Evolutionary conservation across 768 basidiomycete genomes (phyloP), one percentile per base, ranked within the genome.

Genomic region (Boletus rubroflammeus): DNA sequence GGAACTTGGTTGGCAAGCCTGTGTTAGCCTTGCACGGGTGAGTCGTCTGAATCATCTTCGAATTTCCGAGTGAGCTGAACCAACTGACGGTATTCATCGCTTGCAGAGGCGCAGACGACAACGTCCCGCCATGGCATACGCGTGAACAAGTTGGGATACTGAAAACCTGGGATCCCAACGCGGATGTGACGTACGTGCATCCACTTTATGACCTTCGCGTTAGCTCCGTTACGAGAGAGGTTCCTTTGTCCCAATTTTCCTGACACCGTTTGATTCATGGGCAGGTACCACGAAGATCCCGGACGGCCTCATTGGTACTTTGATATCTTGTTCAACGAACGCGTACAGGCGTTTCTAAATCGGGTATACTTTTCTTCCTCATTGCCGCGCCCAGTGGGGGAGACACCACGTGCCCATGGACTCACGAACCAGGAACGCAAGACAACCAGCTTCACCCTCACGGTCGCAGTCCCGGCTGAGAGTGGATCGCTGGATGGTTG

Each of bases 61-160:
- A 23, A 39, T 40, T 29, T 40, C 17, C 21, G 19, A 17, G 14
- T 15, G 11, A 11, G 31, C n/a, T 28, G 36, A 29, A 10, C 31
- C 25, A 40, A 21, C 35, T 51, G 32, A 45, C 32, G n/a, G 26
- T 51, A 17, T 29, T 19, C 6, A 8, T 46, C 25, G 10, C 9
- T n/a, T 47, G 34, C 59, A 90, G 89, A 19, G 88, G 87, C 3
- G 75, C 75, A 35, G 94, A 97, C 64, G 82, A 85, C 36, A 95
- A 97, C 56, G 94, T 97, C 4, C 92, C 93, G 2, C 81, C 84
- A 0, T 90, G 91, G 83, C 93, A 96, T 60, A 82, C 84, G 3
- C 79, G 93, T 21, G 84, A 86, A 65, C 73, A 80, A 11, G 75
- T 88, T 3, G 75, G 77, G 25, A 70, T 83, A 17, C 57, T 94